These are phyloP conservation scores for Nicotiana obtusifolia DNA, from an alignment of 257 asterid species.

Conservation along the genomic window DNA sequence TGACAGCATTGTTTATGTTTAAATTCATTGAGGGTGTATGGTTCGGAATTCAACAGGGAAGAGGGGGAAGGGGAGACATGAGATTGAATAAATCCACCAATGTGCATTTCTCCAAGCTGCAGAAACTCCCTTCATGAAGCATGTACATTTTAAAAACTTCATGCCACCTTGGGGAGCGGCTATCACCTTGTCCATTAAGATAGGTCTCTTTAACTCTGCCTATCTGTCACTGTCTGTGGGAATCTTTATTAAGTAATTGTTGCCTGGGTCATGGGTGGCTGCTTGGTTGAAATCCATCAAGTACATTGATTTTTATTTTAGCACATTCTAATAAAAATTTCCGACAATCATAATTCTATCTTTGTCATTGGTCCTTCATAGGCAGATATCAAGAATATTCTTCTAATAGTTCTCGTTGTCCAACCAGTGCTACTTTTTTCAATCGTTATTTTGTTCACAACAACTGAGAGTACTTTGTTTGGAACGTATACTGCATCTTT, in stretches of 20 bases:
- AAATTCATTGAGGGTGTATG: not conserved
- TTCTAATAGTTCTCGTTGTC: not conserved
- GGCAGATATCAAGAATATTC: not conserved
- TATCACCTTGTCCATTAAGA: not conserved
- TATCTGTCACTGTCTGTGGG: constrained; percentile 8
- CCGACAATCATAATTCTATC: not conserved
- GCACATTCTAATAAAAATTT: not conserved
- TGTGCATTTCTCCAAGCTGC: constrained; percentile 4
- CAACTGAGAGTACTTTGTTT: not conserved
- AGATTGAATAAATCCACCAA: not conserved
- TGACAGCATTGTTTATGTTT: not conserved
- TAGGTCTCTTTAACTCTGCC: constrained; percentile 3
- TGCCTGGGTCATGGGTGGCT: not conserved
- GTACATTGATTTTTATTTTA: not conserved
- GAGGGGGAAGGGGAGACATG: not conserved
- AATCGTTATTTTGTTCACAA: not conserved
- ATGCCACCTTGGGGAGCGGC: not conserved
- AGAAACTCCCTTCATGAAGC: not conserved
- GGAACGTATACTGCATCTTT: not conserved
- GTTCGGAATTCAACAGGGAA: not conserved
- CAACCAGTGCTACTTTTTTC: not conserved
- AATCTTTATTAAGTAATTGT: not conserved
- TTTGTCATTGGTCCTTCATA: not conserved
- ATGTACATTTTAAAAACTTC: not conserved
- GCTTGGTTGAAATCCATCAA: not conserved